Evolutionary conservation across 257 asterid species (phyloP).

Genomic region (Paulownia fortunei): DNA sequence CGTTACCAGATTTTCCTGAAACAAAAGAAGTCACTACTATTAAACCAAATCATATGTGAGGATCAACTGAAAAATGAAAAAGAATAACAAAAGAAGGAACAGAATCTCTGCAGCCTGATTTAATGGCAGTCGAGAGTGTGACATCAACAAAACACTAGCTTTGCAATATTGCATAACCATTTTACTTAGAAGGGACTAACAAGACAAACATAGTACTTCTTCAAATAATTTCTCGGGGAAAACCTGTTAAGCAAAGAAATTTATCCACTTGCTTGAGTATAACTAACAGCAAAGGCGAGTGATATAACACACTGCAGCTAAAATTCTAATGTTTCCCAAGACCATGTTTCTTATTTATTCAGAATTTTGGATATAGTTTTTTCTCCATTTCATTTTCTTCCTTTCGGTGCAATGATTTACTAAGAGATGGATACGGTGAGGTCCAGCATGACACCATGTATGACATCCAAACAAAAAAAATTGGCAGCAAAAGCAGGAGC

Average conservation of each 20-base stretch:
- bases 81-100: neutral
- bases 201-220: neutral
- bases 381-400: neutral
- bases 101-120: neutral
- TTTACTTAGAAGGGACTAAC: neutral
- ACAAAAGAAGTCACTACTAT: constrained; percentile 9
- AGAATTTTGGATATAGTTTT: neutral
- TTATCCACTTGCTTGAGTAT: constrained; percentile 2
- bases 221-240: neutral
- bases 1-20: constrained; percentile 46
- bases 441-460: neutral
- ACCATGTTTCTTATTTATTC: neutral
- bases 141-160: constrained; percentile 9
- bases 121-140: neutral
- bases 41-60: constrained; percentile 5
- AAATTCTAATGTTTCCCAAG: neutral
- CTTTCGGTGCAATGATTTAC: neutral
- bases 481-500: neutral
- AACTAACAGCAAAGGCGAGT: neutral
- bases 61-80: neutral
- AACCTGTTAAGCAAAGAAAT: neutral
- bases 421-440: neutral
- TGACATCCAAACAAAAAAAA: neutral
- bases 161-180: constrained; percentile 8
- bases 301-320: neutral